Evolutionary conservation across 495 filamentous ascomycete genomes (phyloP).

Genomic region (Parathielavia appendiculata): DNA sequence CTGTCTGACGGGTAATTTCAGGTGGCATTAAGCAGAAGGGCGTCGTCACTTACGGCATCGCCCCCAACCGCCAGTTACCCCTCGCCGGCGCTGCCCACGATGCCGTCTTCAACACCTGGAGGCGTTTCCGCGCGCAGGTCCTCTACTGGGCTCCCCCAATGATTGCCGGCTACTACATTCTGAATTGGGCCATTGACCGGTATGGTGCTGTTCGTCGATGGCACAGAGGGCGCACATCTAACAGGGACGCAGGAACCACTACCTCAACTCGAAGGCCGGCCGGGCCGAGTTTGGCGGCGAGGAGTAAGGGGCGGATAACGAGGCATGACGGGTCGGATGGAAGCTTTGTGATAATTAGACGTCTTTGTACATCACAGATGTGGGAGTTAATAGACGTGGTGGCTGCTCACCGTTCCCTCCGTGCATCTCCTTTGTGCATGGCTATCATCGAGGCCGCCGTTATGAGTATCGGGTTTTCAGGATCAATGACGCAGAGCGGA

Average conservation of each 20-base stretch:
- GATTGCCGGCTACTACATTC: constrained; percentile 63
- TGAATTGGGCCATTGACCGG: constrained; percentile 85
- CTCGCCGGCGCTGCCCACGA: constrained; percentile 52
- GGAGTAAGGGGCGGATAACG: constrained; percentile 33
- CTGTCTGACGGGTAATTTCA: constrained; percentile 25
- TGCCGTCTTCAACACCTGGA: constrained; percentile 59
- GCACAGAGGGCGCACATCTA: neutral
- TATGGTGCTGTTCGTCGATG: constrained; percentile 39
- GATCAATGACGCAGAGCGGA: neutral
- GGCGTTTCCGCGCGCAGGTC: constrained; percentile 59
- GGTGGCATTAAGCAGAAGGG: constrained; percentile 52
- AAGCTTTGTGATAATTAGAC: constrained; percentile 29
- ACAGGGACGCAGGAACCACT: constrained; percentile 67
- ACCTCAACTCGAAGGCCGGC: constrained; percentile 85
- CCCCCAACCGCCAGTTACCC: constrained; percentile 52
- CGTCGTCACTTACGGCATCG: constrained; percentile 49
- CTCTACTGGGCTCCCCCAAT: constrained; percentile 80
- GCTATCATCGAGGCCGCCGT: neutral
- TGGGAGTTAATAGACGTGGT: constrained; percentile 19
- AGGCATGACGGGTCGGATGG: neutral
- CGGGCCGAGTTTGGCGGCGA: constrained; percentile 53
- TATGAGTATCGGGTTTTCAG: neutral
- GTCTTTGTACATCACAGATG: constrained; percentile 30
- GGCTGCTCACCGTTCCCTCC: neutral
- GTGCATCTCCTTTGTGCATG: neutral